These are phyloP conservation scores for Suillus sp. DNA, from an alignment of 768 basidiomycete genomes.

Conservation along the genomic window DNA sequence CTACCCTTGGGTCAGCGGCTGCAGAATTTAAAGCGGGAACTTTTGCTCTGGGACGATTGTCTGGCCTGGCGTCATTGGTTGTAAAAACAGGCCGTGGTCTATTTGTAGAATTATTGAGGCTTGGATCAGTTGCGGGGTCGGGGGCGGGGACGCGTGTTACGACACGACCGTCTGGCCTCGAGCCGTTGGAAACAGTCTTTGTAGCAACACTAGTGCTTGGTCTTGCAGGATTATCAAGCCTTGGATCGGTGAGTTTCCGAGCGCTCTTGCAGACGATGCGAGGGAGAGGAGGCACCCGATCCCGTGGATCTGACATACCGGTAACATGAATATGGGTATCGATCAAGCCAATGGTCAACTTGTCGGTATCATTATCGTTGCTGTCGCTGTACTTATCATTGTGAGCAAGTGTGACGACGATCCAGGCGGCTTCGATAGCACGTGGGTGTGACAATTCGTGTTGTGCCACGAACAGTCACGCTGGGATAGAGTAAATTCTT, in stretches of 20 bases:
- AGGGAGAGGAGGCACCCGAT: background rate
- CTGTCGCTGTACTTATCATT: background rate
- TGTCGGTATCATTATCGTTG: background rate
- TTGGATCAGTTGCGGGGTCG: too few relatives aligned
- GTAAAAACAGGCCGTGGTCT: background rate
- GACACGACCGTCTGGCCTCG: background rate
- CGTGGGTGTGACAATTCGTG: constrained; percentile 2
- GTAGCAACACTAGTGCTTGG: background rate
- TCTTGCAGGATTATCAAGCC: background rate
- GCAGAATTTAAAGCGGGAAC: background rate
- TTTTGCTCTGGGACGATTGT: background rate
- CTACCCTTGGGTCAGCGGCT: background rate
- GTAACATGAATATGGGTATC: background rate
- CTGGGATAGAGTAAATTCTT: background rate
- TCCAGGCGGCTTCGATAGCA: background rate
- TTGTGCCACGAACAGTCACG: background rate
- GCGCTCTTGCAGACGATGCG: constrained; percentile 5
- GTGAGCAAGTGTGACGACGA: background rate
- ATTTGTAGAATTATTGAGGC: background rate
- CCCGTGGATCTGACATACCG: background rate
- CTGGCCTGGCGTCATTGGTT: too few relatives aligned
- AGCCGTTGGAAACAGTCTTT: background rate
- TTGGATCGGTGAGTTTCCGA: background rate
- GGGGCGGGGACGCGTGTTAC: too few relatives aligned
- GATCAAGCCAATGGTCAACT: background rate